Conservation (phyloP, 495 filamentous ascomycete genomes). For the Aspergillus sclerotioniger region DNA sequence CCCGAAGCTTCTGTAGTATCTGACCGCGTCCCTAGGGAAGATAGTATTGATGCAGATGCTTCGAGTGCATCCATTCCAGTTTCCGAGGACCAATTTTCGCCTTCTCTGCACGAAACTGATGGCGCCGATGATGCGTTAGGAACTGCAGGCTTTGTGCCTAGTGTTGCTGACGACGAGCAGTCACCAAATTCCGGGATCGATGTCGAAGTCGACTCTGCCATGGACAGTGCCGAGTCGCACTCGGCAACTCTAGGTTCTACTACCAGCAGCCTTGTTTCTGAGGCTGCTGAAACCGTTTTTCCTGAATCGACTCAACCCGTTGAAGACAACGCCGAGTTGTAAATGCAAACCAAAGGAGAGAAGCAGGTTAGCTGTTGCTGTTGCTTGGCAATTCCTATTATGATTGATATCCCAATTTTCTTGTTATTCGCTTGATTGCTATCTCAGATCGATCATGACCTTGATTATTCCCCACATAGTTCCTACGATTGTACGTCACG, state of each 20-base stretch:
- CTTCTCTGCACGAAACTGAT: not conserved
- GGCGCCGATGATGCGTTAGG: not conserved
- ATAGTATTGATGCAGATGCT: not conserved
- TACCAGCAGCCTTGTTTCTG: slow-evolving; percentile 35
- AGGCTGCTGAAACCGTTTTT: slow-evolving; percentile 39
- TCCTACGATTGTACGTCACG: slow-evolving; percentile 31
- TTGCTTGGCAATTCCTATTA: not conserved
- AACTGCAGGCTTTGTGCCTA: not conserved
- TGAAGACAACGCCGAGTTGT: slow-evolving; percentile 22
- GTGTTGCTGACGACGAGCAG: not conserved
- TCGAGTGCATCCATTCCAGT: not conserved
- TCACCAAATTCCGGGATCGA: not conserved
- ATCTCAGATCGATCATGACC: slow-evolving; percentile 10
- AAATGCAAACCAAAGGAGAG: not conserved
- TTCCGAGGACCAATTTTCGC: not conserved
- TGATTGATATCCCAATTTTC: slow-evolving; percentile 18
- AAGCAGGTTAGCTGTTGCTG: not conserved
- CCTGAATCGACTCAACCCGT: slow-evolving; percentile 42
- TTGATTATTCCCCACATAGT: slow-evolving; percentile 45
- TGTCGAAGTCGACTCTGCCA: not conserved
- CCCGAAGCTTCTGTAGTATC: slow-evolving; percentile 47
- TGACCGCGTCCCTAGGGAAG: not conserved
- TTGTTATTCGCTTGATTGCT: slow-evolving; percentile 8
- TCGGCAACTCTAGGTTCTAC: slow-evolving; percentile 42
- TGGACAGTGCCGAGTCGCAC: slow-evolving; percentile 42